Base-by-base conservation (phyloP, 305 asterid genomes). In the Fraxinus baroniana region DNA sequence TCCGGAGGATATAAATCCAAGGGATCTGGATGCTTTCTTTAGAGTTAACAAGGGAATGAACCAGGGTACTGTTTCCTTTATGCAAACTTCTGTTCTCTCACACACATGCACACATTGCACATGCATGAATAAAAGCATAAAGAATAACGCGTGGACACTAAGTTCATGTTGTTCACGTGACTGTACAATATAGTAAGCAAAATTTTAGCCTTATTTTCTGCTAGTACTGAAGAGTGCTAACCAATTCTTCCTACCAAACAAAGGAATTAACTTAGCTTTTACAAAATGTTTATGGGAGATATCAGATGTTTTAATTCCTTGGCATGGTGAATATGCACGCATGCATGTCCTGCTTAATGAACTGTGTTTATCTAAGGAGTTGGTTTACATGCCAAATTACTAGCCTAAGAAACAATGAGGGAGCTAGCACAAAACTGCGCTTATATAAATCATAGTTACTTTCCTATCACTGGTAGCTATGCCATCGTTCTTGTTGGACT, bases 1-100 rank as follows among this genome's bases (percentile, higher is more conserved):
- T 83, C 91, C 92, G 36, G 94, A 91, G 77, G 94, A 90, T 78
- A 87, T 91, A 62, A 92, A 68, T 78, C 87, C 83, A 2, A 77
- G 74, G 77, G 92, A 92, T 84, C 83, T 87, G 71, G 93, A 91
- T 22, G 83, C 84, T 52, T 64, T 86, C 86, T 80, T 83, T 71
- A 77, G 77, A 79, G 83, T 49, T 73, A 85, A 87, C 86, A 93
- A 86, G 77, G 98, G 97, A 92, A 87, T 66, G 89, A 79, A 78
- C 85, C 73, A 46, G 17, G 37, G 26, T 12, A 71, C 46, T 3
- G 32, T 76, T 77, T 82, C 73, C 3, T 62, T 71, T 41, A 8
- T 17, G 60, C 15, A 12, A 66, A 12, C 12, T 52, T 15, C 8
- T 8, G 83, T 18, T 46, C 78, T 79, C 83, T 57, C 41, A 2